Evolutionary conservation across 2,329 filamentous ascomycete species (phyloP), one percentile per base, ranked within the genome.

Genomic region (Diaporthe nobilis): DNA sequence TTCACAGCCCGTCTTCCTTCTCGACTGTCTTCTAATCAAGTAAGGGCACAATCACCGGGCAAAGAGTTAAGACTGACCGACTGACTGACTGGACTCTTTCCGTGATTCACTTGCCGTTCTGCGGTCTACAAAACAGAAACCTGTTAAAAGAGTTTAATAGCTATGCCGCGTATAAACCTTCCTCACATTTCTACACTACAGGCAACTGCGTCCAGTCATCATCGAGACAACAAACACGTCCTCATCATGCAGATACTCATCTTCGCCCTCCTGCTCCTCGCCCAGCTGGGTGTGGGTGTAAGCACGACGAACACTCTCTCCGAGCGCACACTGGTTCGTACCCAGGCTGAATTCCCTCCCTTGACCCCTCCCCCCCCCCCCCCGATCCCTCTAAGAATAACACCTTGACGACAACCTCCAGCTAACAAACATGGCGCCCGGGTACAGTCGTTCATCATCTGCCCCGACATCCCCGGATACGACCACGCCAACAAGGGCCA

Each of bases 401-500:
- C 8, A 17, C n/a, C 44, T 8, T 8, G 13, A 20, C 39, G 20
- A 6, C 4, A 47, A 55, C 28, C 53, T 31, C 47, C 12, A 51
- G n/a, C 47, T 68, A 39, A 68, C 22, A 37, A 17, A 53, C 9
- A 13, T 20, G 2, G 13, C 15, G 1, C 22, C 47, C 6, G 5
- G 39, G 1, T 28, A 1, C n/a, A 74, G 72, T 31, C 25, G 39
- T 42, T 61, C n/a, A 51, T 71, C 53, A 31, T 70, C 47, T 74
- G 63, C 42, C 47, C 49, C 42, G 12, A 34, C 42, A 53, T 60
- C 25, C 34, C 22, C 25, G 31, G 37, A 55, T 71, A 49, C 34
- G 9, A 61, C 3, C 53, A 55, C 42, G 72, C 63, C 63, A 74
- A 61, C 42, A 39, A 51, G 25, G 53, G 37, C 53, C 51, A 37